Percentiles rank a stretch among this genome's conserved stretches.
phyloP scores from a whole-genome alignment of 768 basidiomycete species.

The Auricularia auricula-judae region DNA sequence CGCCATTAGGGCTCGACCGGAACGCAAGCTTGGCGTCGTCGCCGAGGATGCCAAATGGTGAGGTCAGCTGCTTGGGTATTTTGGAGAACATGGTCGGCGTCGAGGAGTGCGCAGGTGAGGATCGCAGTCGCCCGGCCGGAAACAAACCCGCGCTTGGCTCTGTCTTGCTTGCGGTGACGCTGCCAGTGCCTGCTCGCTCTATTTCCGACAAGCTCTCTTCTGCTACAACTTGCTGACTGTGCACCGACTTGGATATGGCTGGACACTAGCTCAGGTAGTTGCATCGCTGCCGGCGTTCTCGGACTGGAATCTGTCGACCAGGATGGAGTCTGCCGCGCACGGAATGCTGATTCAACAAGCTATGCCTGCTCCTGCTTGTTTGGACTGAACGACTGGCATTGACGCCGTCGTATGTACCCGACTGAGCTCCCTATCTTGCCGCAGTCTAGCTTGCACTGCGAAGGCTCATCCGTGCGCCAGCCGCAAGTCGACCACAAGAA shows the following conservation, averaged over 20 bases:
- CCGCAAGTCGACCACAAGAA: no score
- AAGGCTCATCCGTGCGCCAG: no score
- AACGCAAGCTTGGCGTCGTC: constrained; percentile 89
- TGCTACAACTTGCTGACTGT: neutral
- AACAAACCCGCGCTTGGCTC: neutral
- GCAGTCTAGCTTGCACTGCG: no score
- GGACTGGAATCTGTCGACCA: neutral
- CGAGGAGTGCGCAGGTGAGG: neutral
- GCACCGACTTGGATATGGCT: no score
- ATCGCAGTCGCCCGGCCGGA: neutral
- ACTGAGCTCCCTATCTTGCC: no score
- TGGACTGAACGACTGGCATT: no score
- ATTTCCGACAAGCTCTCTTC: neutral
- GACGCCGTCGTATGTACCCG: no score
- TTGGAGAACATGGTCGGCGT: constrained; percentile 23
- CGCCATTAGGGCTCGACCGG: constrained; percentile 69
- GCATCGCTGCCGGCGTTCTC: neutral
- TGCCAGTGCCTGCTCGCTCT: constrained; percentile 39
- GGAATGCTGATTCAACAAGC: no score
- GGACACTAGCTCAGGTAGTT: no score
- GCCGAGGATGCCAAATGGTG: constrained; percentile 66
- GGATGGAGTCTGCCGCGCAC: no score
- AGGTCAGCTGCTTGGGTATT: constrained; percentile 59
- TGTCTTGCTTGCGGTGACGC: constrained; percentile 15
- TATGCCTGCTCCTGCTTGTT: no score